Evolutionary conservation across 176 grass and related monocot genomes (phyloP), one percentile per base, ranked within the genome.

Genomic region (Eragrostis curvula): DNA sequence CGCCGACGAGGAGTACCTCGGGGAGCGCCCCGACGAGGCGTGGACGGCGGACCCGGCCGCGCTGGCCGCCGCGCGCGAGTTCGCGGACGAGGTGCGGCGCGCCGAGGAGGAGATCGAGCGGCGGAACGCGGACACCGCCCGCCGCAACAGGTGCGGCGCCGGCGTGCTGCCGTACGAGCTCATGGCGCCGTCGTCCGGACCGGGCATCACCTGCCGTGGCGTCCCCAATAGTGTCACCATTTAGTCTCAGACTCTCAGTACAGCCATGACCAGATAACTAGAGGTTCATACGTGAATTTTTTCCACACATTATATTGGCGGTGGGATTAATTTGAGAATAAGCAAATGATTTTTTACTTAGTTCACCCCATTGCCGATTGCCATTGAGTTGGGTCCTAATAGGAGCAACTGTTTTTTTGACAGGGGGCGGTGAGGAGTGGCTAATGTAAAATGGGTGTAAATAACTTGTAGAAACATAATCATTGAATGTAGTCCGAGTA

Each of bases 91-190:
- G 13, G 70, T 99, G 66, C 55, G 66, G 11, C 75, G 59, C 5
- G 97, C 85, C 23, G 93, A 99, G 85, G 87, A 88, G 80, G 93
- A 96, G 86, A 96, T 99, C 20, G 72, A 79, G 16, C 81, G 83
- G 12, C 85, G 97, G 48, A 99, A 99, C 51, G 83, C 64, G 0
- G 93, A 99, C 75, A 74, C 76, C 18, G 63, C 23, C 0, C 49
- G 87, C 3, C 76, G 91, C 71, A 96, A 99, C 77, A 80, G 97
- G 29, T 96, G 91, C 42, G 97, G 93, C 64, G 93, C 93, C 20
- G 97, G 97, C 40, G 97, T 99, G 71, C 66, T 99, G 70, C 87
- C 93, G 23, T 99, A 99, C 68, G 91, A 99, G 87, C 81, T 99
- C 28, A 94, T 99, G 97, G 77, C 87, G 28, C 97, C 97, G 36